Evolutionary conservation across 495 filamentous ascomycete species (phyloP), one percentile per base, ranked within the genome.

Genomic region (Rhypophila decipiens): DNA sequence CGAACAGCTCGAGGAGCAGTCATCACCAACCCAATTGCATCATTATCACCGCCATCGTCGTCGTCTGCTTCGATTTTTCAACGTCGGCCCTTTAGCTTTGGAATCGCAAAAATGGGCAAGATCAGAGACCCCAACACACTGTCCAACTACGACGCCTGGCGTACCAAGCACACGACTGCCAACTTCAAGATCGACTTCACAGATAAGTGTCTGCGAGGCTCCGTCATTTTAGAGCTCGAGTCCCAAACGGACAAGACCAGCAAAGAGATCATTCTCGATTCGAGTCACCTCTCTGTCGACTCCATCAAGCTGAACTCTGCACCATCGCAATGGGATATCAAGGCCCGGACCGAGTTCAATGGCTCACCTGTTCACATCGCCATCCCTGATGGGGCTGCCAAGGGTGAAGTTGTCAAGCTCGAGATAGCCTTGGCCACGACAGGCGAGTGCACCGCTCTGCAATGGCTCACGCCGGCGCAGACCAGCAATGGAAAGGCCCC

Each of bases 401-500:
- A 80, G 47, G 82, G 84, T 20, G 71, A 79, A 27, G 69, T 70
- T 8, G 60, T 95, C 38, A 77, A 82, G 51, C 58, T 93, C 20
- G 66, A 79, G 76, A 72, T 79, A 47, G 61, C 63, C 18, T 47
- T 77, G 34, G 68, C 74, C 41, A 97, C 91, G 9, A 96, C 90
- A 2, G 76, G 86, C 13, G 77, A 86, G 50, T 95, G 91, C 64
- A 95, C 90, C 5, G 91, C 90, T 0, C 73, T 96, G 40, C 90
- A 95, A 67, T 97, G 91, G 91, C 71, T 97, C 65, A 88, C 83
- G 0, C 85, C 88, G 7, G 82, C 84, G 19, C 91, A 98, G 71
- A 96, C 91, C 3, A 86, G 84, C 38, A 95, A 93, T 73, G 88
- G 86, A 65, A 90, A 90, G 57, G 83, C 88, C 55, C 91, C 91